Conservation (phyloP, 2,329 filamentous ascomycete genomes). For the Phialophora verrucosa region DNA sequence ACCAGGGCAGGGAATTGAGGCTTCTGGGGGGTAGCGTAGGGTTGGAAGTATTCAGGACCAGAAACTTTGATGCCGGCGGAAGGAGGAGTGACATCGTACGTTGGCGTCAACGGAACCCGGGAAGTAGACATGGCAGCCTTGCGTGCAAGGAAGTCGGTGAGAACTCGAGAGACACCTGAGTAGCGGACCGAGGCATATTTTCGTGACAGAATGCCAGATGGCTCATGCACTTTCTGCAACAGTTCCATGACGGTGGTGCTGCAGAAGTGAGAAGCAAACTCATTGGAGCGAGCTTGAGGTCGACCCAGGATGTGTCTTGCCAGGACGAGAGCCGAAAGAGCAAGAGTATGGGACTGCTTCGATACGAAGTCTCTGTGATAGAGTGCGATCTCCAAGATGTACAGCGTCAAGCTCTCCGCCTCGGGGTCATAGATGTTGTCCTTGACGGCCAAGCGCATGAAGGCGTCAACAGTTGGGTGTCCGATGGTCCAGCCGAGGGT, state of each 20-base stretch:
- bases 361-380: conserved; percentile 98
- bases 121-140: conserved; percentile 61
- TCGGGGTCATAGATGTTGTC: conserved; percentile 78
- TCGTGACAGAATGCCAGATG: conserved; percentile 69
- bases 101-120: conserved; percentile 40
- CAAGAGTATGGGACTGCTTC: conserved; percentile 87
- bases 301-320: conserved; percentile 84
- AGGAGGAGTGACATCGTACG: conserved; percentile 46
- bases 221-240: conserved; percentile 69
- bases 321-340: conserved; percentile 82
- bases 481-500: conserved; percentile 96
- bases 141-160: conserved; percentile 70
- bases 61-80: conserved; percentile 34
- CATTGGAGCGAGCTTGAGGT: conserved; percentile 73
- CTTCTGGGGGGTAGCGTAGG: conserved; percentile 39
- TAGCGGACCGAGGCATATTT: conserved; percentile 72
- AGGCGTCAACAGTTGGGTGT: conserved; percentile 93
- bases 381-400: conserved; percentile 91
- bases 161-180: conserved; percentile 66
- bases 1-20: conserved; percentile 34
- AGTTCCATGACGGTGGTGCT: conserved; percentile 62
- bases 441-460: conserved; percentile 83
- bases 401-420: conserved; percentile 91
- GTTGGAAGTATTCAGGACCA: conserved; percentile 35
- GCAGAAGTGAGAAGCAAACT: conserved; percentile 69